Base-by-base conservation (phyloP, 2,329 filamentous ascomycete genomes). In the Paraphoma chrysanthemicola region DNA sequence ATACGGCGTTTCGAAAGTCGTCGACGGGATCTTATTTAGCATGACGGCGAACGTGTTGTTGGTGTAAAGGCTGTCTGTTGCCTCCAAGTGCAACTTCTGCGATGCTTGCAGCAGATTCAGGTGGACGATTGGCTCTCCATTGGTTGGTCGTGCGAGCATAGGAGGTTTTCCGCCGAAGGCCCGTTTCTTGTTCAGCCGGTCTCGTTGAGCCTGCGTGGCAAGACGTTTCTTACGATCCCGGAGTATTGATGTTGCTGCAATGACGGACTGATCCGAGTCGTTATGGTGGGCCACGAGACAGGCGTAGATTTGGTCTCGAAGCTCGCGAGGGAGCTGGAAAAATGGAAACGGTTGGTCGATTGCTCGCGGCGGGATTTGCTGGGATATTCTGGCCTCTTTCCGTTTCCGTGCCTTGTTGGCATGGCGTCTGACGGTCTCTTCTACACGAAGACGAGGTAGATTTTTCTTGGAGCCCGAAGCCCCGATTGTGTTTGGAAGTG, bases 21-120 rank as follows among this genome's bases (percentile, higher is more conserved):
- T 65, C 0, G 57, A 29, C 0, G 66, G 66, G 7, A 71, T 64
- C 38, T 59, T 72, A 51, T 68, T 63, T 5, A 73, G 59, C 1
- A 67, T 67, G 6, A 73, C 59, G 9, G 66, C 66, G 52, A 73
- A 73, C 58, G 63, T 68, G 30, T 73, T 72, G 52, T 57, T 62
- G 28, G 65, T 60, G 56, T 73, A 73, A 42, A 73, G 54, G 38
- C 43, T 62, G 14, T 71, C 65, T n/a, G 56, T 64, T 4, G 65
- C 67, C 59, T 73, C 71, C 14, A 50, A 43, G n/a, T 69, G 56
- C 2, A 72, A 48, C 23, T 46, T 47, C 12, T 54, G 63, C 1
- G 70, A 73, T 2, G 63, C 59, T 29, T 58, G 64, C 28, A 71
- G 58, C 6, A 71, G 51, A 41, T 63, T 64, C 36, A 70, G 33